Evolutionary conservation across 108 stramenopile genomes (phyloP).

Genomic region (Nannochloropsis oceanica): DNA sequence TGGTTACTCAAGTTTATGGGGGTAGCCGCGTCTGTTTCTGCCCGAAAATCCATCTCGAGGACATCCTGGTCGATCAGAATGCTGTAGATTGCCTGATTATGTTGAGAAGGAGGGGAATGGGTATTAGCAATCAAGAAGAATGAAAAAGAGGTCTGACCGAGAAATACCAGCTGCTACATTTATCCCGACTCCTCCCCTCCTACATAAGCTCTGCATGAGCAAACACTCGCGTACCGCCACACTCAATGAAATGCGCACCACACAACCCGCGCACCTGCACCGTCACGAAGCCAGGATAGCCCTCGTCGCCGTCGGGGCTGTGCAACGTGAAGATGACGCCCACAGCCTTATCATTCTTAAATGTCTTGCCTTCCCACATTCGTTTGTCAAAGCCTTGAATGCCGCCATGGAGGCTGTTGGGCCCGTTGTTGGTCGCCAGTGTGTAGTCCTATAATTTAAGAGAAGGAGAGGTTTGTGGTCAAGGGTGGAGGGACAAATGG

Average conservation of each 20-base stretch:
- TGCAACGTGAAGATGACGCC: conserved; percentile 5
- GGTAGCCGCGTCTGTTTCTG: not conserved
- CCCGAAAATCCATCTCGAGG: not conserved
- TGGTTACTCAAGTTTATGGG: not conserved
- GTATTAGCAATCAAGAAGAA: not conserved
- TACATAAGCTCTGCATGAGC: no score
- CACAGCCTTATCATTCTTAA: not conserved
- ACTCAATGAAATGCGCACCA: no score
- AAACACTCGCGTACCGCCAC: no score
- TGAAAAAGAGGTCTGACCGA: no score
- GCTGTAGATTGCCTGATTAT: not conserved
- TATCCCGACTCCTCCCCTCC: no score
- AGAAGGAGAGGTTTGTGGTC: no score
- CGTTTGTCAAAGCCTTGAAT: conserved; percentile 11
- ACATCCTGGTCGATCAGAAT: not conserved
- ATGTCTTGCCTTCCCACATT: not conserved
- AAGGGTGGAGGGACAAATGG: no score
- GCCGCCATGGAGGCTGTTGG: conserved; percentile 21
- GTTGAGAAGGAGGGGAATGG: not conserved
- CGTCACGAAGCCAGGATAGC: conserved; percentile 5
- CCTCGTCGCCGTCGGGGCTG: conserved; percentile 26
- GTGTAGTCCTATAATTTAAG: not conserved
- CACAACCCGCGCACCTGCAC: not conserved
- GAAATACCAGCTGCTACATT: no score
- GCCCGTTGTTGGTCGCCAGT: conserved; percentile 13